These are phyloP conservation scores for Vachellia collinsii DNA, from an alignment of 306 rosid species.

Conservation along the genomic window DNA sequence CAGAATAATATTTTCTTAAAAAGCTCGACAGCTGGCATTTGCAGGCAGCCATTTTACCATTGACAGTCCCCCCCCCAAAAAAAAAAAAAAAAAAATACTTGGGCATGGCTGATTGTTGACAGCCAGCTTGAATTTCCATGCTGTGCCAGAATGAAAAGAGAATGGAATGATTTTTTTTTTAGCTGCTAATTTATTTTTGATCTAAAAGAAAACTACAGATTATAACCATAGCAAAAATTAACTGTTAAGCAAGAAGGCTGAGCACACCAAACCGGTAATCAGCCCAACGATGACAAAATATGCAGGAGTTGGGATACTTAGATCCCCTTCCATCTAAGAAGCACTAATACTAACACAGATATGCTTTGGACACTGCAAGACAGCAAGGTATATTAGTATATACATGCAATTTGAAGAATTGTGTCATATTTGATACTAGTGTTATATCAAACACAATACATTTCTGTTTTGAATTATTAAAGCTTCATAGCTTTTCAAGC, in stretches of 20 bases:
- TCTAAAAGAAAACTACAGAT: not conserved
- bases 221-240: not conserved
- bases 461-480: not conserved
- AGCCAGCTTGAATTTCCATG: not conserved
- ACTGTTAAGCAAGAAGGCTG: not conserved
- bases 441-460: not conserved
- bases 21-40: not conserved
- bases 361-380: not conserved
- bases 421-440: not conserved
- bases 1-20: not conserved
- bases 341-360: no score
- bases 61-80: not conserved
- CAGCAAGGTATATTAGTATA: not conserved
- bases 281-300: not conserved
- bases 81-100: no score
- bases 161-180: no score
- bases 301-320: not conserved
- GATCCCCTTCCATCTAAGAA: not conserved
- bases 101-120: not conserved
- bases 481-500: not conserved
- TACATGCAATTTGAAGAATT: not conserved
- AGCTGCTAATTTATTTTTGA: not conserved
- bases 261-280: not conserved
- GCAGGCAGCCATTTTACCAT: not conserved
- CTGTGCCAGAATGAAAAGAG: not conserved